These are phyloP conservation scores for Aspergillus quadrilineatus DNA, from an alignment of 2,329 filamentous ascomycete genomes.

Conservation along the genomic window DNA sequence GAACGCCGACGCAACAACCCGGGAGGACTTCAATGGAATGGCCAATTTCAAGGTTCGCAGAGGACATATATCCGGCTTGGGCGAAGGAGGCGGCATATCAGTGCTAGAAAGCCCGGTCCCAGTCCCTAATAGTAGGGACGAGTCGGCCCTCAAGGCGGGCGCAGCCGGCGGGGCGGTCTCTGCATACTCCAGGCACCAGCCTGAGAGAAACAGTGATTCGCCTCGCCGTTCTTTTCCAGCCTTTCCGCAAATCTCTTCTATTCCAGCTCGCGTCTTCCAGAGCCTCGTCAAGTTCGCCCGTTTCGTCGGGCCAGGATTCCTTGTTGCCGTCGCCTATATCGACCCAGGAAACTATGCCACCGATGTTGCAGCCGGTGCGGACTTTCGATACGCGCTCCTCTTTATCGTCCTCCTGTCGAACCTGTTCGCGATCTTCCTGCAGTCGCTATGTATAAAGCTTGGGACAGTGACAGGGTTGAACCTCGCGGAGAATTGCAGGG, in stretches of 20 bases:
- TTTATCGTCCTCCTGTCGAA: conserved; percentile 51
- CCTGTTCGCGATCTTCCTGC: conserved; percentile 49
- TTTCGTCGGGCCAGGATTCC: conserved; percentile 50
- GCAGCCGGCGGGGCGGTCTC: conserved; percentile 30
- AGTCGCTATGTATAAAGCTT: conserved; percentile 58
- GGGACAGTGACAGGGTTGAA: conserved; percentile 68
- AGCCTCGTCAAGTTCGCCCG: conserved; percentile 41
- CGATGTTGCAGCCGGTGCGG: conserved; percentile 49
- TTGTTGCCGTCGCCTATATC: conserved; percentile 51
- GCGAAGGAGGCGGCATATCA: conserved; percentile 26
- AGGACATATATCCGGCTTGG: conserved; percentile 31
- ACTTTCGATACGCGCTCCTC: conserved; percentile 45
- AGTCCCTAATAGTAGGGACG: conserved; percentile 21
- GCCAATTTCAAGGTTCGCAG: conserved; percentile 57
- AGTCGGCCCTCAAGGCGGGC: conserved; percentile 24
- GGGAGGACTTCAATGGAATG: conserved; percentile 61
- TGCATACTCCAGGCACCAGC: conserved; percentile 29
- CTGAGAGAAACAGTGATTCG: conserved; percentile 31
- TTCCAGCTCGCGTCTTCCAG: conserved; percentile 22
- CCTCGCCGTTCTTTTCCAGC: conserved; percentile 31
- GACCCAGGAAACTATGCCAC: conserved; percentile 53
- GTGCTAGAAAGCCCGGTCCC: conserved; percentile 23
- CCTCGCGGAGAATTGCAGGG: conserved; percentile 64
- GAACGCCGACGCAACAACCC: conserved; percentile 61
- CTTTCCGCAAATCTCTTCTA: conserved; percentile 14